Percentiles rank a stretch among this genome's conserved stretches.
Conservation (phyloP, 108 stramenopile genomes). For the Pseudonitzschia pungens region DNA sequence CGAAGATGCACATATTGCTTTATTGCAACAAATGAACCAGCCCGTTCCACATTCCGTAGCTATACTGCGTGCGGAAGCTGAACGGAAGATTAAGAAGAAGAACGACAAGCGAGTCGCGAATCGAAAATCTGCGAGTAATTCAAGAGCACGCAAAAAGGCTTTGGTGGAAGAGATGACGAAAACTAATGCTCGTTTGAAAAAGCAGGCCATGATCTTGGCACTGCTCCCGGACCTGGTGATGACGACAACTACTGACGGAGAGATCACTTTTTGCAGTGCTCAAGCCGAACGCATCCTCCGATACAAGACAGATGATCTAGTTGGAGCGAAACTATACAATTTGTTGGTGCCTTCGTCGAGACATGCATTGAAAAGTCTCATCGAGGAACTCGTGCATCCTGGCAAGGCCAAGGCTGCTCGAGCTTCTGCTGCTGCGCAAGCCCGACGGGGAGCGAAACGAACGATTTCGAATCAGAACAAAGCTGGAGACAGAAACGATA, state of each 20-base stretch:
- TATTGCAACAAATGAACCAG: conserved; percentile 59
- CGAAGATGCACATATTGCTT: conserved; percentile 59
- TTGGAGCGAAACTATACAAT: conserved; percentile 60
- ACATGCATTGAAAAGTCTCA: conserved; percentile 47
- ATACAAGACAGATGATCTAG: conserved; percentile 56
- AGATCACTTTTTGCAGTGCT: conserved; percentile 80
- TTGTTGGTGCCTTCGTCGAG: conserved; percentile 64
- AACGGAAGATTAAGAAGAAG: conserved; percentile 76
- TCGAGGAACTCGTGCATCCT: conserved; percentile 41
- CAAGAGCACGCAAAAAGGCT: conserved; percentile 89
- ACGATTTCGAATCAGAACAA: conserved; percentile 11
- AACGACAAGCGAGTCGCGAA: conserved; percentile 86
- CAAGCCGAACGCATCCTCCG: conserved; percentile 73
- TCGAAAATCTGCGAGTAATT: conserved; percentile 86
- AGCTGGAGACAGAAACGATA: not conserved
- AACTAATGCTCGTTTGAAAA: conserved; percentile 65
- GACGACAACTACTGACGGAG: conserved; percentile 54
- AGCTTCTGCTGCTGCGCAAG: conserved; percentile 17
- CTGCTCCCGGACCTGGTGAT: conserved; percentile 82
- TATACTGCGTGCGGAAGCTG: conserved; percentile 62
- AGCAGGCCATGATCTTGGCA: conserved; percentile 77
- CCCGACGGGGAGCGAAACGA: conserved; percentile 15
- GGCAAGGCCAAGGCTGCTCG: conserved; percentile 19
- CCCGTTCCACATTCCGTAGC: conserved; percentile 69
- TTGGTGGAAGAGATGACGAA: conserved; percentile 84